Base-by-base conservation (phyloP, 192 early-diverging fungal genomes). In the Allomyces macrogynus region DNA sequence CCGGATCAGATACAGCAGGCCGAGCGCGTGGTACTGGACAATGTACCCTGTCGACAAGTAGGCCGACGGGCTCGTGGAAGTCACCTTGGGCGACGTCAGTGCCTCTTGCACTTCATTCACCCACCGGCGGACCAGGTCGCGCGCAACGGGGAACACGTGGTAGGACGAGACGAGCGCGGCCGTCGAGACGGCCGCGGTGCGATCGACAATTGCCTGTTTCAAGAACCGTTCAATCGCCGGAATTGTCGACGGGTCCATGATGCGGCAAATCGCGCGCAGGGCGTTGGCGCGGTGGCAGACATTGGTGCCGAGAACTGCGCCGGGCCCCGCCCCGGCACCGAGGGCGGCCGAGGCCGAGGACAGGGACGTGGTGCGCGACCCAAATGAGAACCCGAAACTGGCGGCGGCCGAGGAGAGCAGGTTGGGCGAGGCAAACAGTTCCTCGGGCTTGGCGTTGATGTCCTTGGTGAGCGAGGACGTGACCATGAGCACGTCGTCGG, bases 401-500 rank as follows among this genome's bases (percentile, higher is more conserved):
- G 16, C 49, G 5, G 49, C 49, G 16, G 49, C 49, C 9, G 49
- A 57, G 16, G 12, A n/a, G 16, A 57, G 49, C 49, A 57, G 16
- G 16, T 14, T 57, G 49, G 16, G 16, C 49, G 49, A 20, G 49
- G 49, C 49, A 57, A 57, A 90, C 40, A 91, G 86, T 26, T 90
- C 85, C 66, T 97, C 94, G 11, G 85, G 83, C 66, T 89, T 93
- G 23, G 89, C 83, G 73, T 93, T 94, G 81, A 97, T 93, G 73
- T 99, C 95, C 72, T 93, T 90, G 75, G 93, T 95, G 44, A 99
- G 73, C 62, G 85, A 88, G 66, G 88, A 87, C 12, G 92, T 99
- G 57, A 95, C 92, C 89, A 99, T 95, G 68, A 97, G 91, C 18
- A 95, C 90, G 80, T 99, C 89, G 72, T 95, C 89, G 24, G 94